Evolutionary conservation across 2,329 filamentous ascomycete species (phyloP).

Genomic region (Dothideomycetes sp.): DNA sequence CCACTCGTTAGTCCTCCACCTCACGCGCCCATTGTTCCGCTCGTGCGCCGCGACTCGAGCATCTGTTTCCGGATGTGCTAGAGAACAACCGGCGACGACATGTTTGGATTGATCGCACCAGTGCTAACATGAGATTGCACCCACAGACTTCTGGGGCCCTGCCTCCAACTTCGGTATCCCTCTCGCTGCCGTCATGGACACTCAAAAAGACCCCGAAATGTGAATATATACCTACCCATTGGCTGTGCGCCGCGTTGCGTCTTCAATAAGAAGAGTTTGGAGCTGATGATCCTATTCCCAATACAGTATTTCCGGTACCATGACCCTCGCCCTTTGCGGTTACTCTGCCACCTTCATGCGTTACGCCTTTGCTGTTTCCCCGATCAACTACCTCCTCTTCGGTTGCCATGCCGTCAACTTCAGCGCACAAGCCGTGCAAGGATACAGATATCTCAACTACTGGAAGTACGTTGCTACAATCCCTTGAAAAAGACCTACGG

Average conservation of each 20-base stretch:
- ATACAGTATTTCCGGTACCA: constrained; percentile 53
- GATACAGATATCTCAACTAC: constrained; percentile 53
- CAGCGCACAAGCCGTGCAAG: constrained; percentile 50
- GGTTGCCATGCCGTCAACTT: constrained; percentile 60
- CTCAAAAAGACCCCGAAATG: constrained; percentile 45
- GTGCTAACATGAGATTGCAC: too few relatives aligned
- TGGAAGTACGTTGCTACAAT: constrained; percentile 36
- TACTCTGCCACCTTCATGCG: constrained; percentile 60
- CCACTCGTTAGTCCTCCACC: constrained; percentile 38
- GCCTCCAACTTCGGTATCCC: constrained; percentile 47
- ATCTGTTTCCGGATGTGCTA: too few relatives aligned
- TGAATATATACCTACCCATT: constrained; percentile 19
- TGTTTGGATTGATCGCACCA: too few relatives aligned
- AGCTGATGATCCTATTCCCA: constrained; percentile 1
- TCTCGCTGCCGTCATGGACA: constrained; percentile 45
- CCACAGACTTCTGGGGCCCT: constrained; percentile 44
- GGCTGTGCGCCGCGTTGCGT: background rate
- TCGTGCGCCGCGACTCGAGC: background rate
- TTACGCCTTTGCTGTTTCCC: constrained; percentile 54
- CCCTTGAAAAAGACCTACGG: background rate
- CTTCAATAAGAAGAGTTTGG: constrained; percentile 6
- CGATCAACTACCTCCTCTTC: constrained; percentile 59
- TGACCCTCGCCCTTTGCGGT: constrained; percentile 52
- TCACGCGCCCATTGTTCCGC: too few relatives aligned
- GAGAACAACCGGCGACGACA: too few relatives aligned